Evolutionary conservation across 495 filamentous ascomycete genomes (phyloP).

Genomic region (Elasticomyces elasticus): DNA sequence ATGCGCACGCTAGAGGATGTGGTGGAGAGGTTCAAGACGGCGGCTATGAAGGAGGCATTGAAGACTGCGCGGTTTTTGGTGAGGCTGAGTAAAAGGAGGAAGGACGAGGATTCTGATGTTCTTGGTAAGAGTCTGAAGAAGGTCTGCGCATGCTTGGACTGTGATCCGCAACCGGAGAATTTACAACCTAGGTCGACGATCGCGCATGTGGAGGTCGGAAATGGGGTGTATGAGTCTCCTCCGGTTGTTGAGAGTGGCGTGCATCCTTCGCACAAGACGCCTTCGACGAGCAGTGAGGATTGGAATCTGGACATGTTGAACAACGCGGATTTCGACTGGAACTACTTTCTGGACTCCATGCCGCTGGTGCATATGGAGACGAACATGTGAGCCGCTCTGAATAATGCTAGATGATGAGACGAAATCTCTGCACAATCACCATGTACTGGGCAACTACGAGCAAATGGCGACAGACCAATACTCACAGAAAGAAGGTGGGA

Average conservation of each 20-base stretch:
- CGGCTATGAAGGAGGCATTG: slow-evolving; percentile 40
- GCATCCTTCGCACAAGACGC: neutral
- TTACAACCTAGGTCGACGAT: neutral
- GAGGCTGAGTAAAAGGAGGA: slow-evolving; percentile 16
- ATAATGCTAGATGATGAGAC: no score
- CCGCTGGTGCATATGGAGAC: neutral
- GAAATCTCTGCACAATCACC: no score
- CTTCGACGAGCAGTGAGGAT: slow-evolving; percentile 11
- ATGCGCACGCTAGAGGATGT: slow-evolving; percentile 39
- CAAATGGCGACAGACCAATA: no score
- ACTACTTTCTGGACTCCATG: slow-evolving; percentile 17
- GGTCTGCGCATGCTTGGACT: neutral
- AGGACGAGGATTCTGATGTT: slow-evolving; percentile 16
- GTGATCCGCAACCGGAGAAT: slow-evolving; percentile 13
- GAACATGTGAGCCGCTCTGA: no score
- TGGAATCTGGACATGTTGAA: slow-evolving; percentile 19
- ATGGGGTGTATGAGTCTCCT: neutral
- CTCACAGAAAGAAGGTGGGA: no score
- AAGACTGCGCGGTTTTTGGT: slow-evolving; percentile 32
- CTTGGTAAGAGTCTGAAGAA: slow-evolving; percentile 15
- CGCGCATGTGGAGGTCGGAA: neutral
- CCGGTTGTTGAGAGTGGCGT: neutral
- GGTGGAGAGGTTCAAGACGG: slow-evolving; percentile 34
- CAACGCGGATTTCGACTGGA: slow-evolving; percentile 20
- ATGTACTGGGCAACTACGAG: no score